Conservation (phyloP, 352 stramenopile species). For the Pythium plurisporium region DNA sequence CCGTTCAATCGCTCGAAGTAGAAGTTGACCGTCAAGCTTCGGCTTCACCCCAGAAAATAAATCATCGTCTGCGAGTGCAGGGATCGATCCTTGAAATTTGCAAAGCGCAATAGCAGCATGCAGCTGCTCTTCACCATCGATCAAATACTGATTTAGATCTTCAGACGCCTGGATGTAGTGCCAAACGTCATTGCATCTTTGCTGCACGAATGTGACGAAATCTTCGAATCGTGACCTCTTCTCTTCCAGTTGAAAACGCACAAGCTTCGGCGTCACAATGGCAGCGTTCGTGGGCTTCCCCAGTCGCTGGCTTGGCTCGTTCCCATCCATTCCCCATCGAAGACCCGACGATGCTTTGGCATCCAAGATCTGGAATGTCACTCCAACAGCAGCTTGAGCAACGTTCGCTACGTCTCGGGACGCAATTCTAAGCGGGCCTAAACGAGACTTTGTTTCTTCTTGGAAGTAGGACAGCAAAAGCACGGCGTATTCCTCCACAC, state of each 20-base stretch:
- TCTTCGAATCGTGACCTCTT: constrained; percentile 54
- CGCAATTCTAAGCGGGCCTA: constrained; percentile 36
- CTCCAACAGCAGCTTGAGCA: constrained; percentile 51
- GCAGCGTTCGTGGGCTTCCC: constrained; percentile 5
- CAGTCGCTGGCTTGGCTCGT: constrained; percentile 16
- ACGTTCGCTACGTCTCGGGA: constrained; percentile 38
- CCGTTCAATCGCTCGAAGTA: constrained; percentile 72
- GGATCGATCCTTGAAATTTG: constrained; percentile 68
- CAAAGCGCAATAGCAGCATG: constrained; percentile 68
- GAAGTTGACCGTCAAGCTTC: constrained; percentile 50
- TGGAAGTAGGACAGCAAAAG: constrained; percentile 59
- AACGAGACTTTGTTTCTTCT: constrained; percentile 21
- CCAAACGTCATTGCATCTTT: constrained; percentile 57
- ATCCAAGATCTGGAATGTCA: constrained; percentile 75
- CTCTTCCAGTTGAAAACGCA: constrained; percentile 82
- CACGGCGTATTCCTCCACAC: constrained; percentile 53
- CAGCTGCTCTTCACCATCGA: constrained; percentile 74
- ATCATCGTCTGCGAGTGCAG: constrained; percentile 27
- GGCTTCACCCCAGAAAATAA: constrained; percentile 13
- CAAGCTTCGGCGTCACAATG: constrained; percentile 72
- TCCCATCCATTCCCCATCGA: constrained; percentile 55
- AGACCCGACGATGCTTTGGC: constrained; percentile 76
- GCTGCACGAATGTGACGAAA: constrained; percentile 67
- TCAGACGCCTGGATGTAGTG: constrained; percentile 46
- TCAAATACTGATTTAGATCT: constrained; percentile 47